Conservation (phyloP, 176 grass and related monocot genomes). For the Eragrostis curvula region DNA sequence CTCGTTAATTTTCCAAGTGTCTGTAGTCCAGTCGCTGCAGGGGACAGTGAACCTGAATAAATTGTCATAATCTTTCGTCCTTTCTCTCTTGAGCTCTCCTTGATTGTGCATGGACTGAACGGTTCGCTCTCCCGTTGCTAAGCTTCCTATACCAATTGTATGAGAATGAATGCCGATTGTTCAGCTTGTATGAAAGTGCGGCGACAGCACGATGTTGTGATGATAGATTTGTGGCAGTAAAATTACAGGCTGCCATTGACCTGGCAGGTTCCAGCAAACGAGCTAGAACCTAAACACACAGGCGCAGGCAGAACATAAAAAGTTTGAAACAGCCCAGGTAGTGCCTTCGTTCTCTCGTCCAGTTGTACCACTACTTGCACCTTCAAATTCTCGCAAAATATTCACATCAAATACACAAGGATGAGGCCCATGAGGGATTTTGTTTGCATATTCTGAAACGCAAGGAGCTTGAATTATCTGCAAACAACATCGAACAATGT, state of each 20-base stretch:
- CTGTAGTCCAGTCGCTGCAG: conserved; percentile 60
- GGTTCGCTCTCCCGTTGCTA: neutral
- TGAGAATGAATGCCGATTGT: too few relatives aligned
- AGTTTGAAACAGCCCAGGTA: neutral
- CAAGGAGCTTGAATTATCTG: neutral
- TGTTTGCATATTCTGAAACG: neutral
- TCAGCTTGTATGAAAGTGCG: neutral
- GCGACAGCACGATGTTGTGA: neutral
- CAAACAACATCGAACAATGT: neutral
- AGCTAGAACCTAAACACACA: neutral
- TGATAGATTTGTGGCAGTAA: neutral
- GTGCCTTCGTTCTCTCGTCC: neutral
- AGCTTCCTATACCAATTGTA: too few relatives aligned
- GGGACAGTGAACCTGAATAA: conserved; percentile 56
- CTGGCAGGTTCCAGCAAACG: neutral
- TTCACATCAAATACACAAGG: neutral
- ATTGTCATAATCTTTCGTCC: conserved; percentile 39
- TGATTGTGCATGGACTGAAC: neutral
- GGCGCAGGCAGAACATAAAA: neutral
- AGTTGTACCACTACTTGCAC: neutral
- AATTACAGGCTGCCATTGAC: neutral
- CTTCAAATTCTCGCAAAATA: neutral
- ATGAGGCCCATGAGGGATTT: neutral
- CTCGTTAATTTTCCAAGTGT: conserved; percentile 54
- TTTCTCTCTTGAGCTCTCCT: neutral